Evolutionary conservation across 2,329 filamentous ascomycete genomes (phyloP).

Genomic region (Sporothrix pallida): DNA sequence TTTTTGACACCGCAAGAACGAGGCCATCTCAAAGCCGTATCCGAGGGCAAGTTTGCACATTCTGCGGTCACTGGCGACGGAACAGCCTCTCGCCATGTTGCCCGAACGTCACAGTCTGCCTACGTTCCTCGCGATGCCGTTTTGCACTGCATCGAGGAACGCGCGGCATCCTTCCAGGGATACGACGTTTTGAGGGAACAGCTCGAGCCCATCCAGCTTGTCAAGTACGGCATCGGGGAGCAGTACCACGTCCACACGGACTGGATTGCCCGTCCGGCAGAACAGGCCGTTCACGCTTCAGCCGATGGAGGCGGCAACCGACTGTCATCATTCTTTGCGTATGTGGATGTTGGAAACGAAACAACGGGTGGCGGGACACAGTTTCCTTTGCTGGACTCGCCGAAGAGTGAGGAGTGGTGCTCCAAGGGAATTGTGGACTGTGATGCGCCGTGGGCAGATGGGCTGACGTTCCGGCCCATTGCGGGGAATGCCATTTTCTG

Average conservation of each 20-base stretch:
- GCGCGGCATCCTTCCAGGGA: slow-evolving; percentile 54
- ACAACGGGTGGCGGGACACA: slow-evolving; percentile 53
- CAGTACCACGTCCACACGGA: slow-evolving; percentile 57
- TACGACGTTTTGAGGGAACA: slow-evolving; percentile 47
- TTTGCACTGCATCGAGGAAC: slow-evolving; percentile 54
- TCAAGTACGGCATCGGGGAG: slow-evolving; percentile 52
- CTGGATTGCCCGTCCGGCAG: slow-evolving; percentile 50
- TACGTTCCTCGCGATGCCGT: slow-evolving; percentile 50
- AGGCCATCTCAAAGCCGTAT: slow-evolving; percentile 49
- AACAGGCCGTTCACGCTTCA: slow-evolving; percentile 45
- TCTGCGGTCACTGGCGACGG: slow-evolving; percentile 47
- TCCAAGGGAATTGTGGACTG: slow-evolving; percentile 53
- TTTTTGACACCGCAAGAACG: slow-evolving; percentile 53
- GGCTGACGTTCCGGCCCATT: slow-evolving; percentile 54
- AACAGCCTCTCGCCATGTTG: slow-evolving; percentile 42
- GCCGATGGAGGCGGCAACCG: slow-evolving; percentile 52
- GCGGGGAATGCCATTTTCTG: slow-evolving; percentile 57
- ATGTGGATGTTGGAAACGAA: slow-evolving; percentile 48
- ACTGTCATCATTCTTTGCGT: slow-evolving; percentile 54
- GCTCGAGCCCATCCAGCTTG: slow-evolving; percentile 55
- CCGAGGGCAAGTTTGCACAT: slow-evolving; percentile 51
- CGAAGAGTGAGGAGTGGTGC: slow-evolving; percentile 34
- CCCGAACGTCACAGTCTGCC: slow-evolving; percentile 54
- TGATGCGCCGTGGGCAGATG: slow-evolving; percentile 53
- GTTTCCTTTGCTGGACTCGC: slow-evolving; percentile 52